These are phyloP conservation scores for Nelumbo lutea DNA, from an alignment of 164 flowering plant species.

Conservation along the genomic window DNA sequence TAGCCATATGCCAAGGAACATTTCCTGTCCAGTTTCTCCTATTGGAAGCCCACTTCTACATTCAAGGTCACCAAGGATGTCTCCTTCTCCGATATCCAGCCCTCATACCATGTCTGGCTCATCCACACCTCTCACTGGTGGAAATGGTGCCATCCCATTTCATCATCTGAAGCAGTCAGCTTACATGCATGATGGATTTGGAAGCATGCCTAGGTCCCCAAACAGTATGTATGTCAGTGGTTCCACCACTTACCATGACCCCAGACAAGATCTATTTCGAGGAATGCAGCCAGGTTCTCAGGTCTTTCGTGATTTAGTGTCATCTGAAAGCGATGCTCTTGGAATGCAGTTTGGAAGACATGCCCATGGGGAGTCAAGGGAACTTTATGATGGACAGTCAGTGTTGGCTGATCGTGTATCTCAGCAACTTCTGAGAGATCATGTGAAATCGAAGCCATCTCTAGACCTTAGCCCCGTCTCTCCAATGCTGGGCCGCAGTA, in stretches of 20 bases:
- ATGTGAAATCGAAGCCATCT: conserved; percentile 41
- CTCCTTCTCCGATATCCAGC: conserved; percentile 83
- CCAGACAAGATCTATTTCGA: conserved; percentile 49
- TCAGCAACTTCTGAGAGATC: conserved; percentile 66
- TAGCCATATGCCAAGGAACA: conserved; percentile 44
- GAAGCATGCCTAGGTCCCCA: conserved; percentile 42
- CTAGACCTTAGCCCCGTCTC: conserved; percentile 50
- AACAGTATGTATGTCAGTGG: conserved; percentile 34
- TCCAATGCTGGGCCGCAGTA: conserved; percentile 34
- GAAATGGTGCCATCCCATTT: conserved; percentile 69
- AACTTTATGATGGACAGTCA: conserved; percentile 54
- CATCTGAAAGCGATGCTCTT: conserved; percentile 40
- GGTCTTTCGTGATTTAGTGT: conserved; percentile 42
- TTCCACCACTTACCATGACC: conserved; percentile 43
- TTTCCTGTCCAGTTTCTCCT: conserved; percentile 90
- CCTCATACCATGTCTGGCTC: conserved; percentile 75
- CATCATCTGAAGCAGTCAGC: conserved; percentile 44
- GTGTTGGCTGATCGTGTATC: conserved; percentile 74
- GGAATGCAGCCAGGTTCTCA: conserved; percentile 55
- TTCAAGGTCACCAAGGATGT: conserved; percentile 69
- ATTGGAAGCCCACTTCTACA: conserved; percentile 74
- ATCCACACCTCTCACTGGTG: conserved; percentile 83
- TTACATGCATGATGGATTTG: conserved; percentile 56
- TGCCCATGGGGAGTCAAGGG: conserved; percentile 26
- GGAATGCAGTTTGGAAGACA: conserved; percentile 51